Base-by-base conservation (phyloP, 2,329 filamentous ascomycete species). In the Penicillium sp. region DNA sequence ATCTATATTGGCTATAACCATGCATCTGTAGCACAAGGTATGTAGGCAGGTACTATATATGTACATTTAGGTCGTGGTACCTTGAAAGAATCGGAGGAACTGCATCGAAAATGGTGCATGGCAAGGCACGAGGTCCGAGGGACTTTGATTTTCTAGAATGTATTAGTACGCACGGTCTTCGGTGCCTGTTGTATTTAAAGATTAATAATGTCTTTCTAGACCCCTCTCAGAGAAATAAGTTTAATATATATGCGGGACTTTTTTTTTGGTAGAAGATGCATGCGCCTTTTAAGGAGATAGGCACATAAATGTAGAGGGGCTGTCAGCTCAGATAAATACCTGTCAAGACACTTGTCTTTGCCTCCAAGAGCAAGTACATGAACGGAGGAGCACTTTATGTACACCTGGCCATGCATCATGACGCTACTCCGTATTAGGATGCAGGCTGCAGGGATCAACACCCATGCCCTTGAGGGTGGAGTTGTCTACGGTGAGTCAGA, bases 391-490 rank as follows among this genome's bases (percentile, higher is more conserved):
- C 31, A 33, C 31, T 33, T 33, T 13, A 33, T 33, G 31, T 46
- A 8, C 27, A 15, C 17, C n/a, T 41, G 37, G 37, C 55, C 50
- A 61, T 63, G 56, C 57, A 55, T 57, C 62, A 66, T 64, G 60
- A 64, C 63, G 63, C 63, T 66, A 66, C 33, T 46, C 43, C 25
- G 27, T 19, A 29, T 29, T 54, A 21, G 25, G 50, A 38, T 64
- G 59, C 58, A 54, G 17, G 33, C 57, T 59, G 64, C 64, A 66
- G 59, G 59, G 59, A 67, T 64, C 57, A 43, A 33, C 53, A 46
- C 21, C 35, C 43, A 31, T 37, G 13, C 38, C 29, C 38, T 49
- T 31, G 49, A 51, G 15, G 31, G 40, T n/a, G 41, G 45, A 55
- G 19, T 40, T 50, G 37, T 42, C 37, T 41, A 29, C 33, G 42